Conservation (phyloP, 352 stramenopile genomes). For the Sclerospora graminicola region DNA sequence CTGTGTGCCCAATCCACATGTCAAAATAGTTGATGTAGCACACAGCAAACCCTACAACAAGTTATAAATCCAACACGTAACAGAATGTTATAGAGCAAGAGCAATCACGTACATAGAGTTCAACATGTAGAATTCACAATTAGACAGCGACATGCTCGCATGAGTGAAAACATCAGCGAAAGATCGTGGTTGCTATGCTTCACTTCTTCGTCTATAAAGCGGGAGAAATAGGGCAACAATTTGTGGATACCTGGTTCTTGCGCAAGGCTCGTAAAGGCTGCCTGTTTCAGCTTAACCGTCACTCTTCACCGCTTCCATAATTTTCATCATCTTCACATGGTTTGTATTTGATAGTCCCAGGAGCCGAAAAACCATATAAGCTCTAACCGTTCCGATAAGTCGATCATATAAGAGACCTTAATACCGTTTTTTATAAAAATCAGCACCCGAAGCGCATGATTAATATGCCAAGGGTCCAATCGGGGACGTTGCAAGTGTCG, state of each 20-base stretch:
- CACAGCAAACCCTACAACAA: too few species aligned
- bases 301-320: too few species aligned
- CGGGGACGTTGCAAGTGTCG: too few species aligned
- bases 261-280: not conserved
- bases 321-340: too few species aligned
- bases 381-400: not conserved
- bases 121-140: not conserved
- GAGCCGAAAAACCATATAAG: too few species aligned
- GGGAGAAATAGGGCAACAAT: too few species aligned
- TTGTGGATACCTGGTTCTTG: not conserved
- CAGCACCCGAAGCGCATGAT: not conserved
- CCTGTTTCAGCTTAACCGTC: too few species aligned
- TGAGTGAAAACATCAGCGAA: not conserved
- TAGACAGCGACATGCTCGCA: too few species aligned
- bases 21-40: not conserved
- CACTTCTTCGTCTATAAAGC: too few species aligned
- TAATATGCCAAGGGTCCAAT: not conserved
- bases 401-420: not conserved
- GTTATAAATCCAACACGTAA: too few species aligned
- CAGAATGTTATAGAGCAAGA: not conserved
- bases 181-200: too few species aligned
- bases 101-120: not conserved
- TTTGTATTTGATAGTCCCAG: too few species aligned
- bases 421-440: not conserved
- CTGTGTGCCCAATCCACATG: not conserved